phyloP scores from a whole-genome alignment of 73 alveolate genomes.

The Breviolum minutum region DNA sequence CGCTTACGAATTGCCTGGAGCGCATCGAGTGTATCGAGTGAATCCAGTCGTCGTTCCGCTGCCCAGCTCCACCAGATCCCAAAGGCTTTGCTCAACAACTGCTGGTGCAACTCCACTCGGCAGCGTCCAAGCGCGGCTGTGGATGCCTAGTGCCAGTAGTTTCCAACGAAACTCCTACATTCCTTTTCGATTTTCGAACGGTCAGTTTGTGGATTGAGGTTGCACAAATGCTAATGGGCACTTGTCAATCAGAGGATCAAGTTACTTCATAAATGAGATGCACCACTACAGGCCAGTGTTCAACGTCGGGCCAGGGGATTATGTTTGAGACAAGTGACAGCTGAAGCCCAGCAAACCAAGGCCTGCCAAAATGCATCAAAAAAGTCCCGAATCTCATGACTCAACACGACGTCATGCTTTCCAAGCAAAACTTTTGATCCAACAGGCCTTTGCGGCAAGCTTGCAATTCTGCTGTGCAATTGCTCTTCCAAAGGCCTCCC shows the following conservation, averaged over 20 bases:
- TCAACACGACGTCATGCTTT: too few species aligned
- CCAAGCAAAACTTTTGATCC: too few species aligned
- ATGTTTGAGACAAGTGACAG: neutral
- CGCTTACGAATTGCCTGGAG: neutral
- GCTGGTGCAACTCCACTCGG: neutral
- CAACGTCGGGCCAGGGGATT: too few species aligned
- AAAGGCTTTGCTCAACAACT: neutral
- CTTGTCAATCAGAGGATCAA: too few species aligned
- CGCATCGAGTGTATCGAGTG: neutral
- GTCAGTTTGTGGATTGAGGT: too few species aligned
- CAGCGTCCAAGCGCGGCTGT: neutral
- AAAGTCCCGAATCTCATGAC: too few species aligned
- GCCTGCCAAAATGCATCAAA: neutral
- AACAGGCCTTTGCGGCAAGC: conserved; percentile 47
- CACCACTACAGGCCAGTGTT: too few species aligned
- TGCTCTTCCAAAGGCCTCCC: conserved; percentile 19
- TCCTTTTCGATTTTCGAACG: too few species aligned
- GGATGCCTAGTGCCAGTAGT: neutral
- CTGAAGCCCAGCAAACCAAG: conserved; percentile 30
- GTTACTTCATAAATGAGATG: too few species aligned
- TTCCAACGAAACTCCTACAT: neutral
- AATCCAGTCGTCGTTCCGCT: neutral
- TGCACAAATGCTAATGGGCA: too few species aligned
- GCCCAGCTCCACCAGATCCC: conserved; percentile 33
- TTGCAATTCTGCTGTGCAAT: conserved; percentile 18